phyloP scores from a whole-genome alignment of 768 basidiomycete genomes.

The Rhizopogon vulgaris region DNA sequence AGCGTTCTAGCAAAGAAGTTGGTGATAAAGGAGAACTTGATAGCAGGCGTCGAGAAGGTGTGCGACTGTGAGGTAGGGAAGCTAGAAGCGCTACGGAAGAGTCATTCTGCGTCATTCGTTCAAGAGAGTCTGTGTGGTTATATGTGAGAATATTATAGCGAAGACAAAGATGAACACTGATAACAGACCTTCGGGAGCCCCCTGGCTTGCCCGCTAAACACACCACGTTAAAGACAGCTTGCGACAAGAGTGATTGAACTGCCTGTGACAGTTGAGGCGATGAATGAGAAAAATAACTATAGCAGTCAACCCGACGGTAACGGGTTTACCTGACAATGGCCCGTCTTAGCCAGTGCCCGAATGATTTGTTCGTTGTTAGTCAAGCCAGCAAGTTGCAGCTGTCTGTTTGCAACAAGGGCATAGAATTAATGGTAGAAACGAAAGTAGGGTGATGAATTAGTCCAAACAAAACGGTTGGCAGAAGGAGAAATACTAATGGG shows the following conservation, averaged over 20 bases:
- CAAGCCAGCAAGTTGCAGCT: not conserved
- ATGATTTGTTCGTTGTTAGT: not conserved
- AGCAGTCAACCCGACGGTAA: too few relatives aligned
- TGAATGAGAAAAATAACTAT: not conserved
- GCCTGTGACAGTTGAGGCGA: not conserved
- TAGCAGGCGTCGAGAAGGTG: not conserved
- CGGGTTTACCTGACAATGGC: not conserved
- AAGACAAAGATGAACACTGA: not conserved
- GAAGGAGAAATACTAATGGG: not conserved
- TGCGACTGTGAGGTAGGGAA: not conserved
- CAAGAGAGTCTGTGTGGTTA: not conserved
- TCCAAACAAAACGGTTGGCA: not conserved
- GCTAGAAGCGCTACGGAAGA: not conserved
- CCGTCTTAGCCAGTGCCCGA: not conserved
- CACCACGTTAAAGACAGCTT: not conserved
- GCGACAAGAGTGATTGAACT: not conserved
- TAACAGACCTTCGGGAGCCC: not conserved
- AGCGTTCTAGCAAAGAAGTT: conserved; percentile 9
- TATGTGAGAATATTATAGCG: not conserved
- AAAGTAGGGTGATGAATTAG: not conserved
- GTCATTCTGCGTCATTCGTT: conserved; percentile 1
- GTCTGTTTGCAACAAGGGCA: not conserved
- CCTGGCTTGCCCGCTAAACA: not conserved
- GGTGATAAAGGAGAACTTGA: conserved; percentile 1
- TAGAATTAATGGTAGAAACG: not conserved